These are phyloP conservation scores for Xylaria sp. DNA, from an alignment of 2,329 filamentous ascomycete species.

Conservation along the genomic window DNA sequence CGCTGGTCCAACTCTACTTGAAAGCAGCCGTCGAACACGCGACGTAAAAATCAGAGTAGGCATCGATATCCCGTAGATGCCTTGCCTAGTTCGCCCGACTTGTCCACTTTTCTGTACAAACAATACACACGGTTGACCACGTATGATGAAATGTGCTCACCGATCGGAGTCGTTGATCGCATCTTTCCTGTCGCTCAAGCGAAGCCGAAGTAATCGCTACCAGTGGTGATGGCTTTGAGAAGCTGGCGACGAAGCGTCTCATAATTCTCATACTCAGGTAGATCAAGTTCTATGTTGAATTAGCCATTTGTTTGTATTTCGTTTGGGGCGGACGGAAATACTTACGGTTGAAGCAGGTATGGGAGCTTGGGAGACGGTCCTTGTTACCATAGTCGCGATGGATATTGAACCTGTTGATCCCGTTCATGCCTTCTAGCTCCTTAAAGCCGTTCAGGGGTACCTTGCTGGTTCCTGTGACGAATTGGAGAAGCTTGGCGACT, in stretches of 20 bases:
- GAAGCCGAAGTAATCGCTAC: conserved; percentile 97
- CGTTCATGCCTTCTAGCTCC: conserved; percentile 99
- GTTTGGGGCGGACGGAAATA: conserved; percentile 47
- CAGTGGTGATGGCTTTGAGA: conserved; percentile 96
- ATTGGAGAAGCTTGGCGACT: conserved; percentile 94
- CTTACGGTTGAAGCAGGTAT: conserved; percentile 99
- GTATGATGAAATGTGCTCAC: conserved; percentile 3
- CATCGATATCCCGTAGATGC: conserved; percentile 23
- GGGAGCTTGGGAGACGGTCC: conserved; percentile 92
- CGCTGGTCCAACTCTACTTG: conserved; percentile 24
- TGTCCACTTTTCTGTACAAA: conserved; percentile 35
- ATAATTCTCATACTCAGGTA: conserved; percentile 98
- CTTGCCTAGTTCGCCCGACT: conserved; percentile 26
- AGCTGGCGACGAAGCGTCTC: conserved; percentile 87
- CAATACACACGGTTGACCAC: conserved; percentile 26
- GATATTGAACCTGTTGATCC: conserved; percentile 97
- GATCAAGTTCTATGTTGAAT: conserved; percentile 81
- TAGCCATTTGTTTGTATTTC: conserved; percentile 47
- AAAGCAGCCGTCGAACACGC: conserved; percentile 22
- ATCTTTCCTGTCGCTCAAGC: conserved; percentile 67
- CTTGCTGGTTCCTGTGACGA: conserved; percentile 98
- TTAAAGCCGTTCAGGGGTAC: conserved; percentile 99
- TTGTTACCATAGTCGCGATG: conserved; percentile 98
- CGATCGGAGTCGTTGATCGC: conserved; percentile 12
- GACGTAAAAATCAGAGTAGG: conserved; percentile 16